phyloP scores from a whole-genome alignment of 1,284 basidiomycete species.

The Sparassis latifolia region DNA sequence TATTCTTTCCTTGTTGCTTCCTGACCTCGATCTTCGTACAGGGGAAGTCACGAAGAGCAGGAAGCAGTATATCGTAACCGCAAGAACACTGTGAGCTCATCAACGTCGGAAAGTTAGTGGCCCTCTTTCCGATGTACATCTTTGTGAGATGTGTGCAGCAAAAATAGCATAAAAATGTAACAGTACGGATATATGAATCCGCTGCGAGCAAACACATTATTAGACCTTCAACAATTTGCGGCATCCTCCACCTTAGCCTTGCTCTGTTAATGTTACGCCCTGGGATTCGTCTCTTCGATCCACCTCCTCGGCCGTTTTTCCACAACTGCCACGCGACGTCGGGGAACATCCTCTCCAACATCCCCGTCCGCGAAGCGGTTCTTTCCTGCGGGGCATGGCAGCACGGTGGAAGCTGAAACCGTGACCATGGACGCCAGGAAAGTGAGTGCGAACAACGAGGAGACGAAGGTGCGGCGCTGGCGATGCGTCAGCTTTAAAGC shows the following conservation, averaged over 20 bases:
- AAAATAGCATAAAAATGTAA: too few species aligned
- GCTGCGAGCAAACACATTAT: too few species aligned
- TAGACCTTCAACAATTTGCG: too few species aligned
- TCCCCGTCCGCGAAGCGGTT: constrained; percentile 50
- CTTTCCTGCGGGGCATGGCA: constrained; percentile 67
- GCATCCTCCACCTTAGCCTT: too few species aligned
- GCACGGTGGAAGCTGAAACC: constrained; percentile 70
- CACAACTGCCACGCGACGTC: constrained; percentile 35
- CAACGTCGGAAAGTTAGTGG: constrained; percentile 10
- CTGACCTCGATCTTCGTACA: constrained; percentile 22
- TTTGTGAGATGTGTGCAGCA: too few species aligned
- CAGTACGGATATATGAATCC: too few species aligned
- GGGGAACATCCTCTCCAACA: constrained; percentile 16
- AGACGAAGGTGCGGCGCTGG: constrained; percentile 66
- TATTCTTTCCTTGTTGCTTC: not conserved
- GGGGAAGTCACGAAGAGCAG: constrained; percentile 58
- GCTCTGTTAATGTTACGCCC: not conserved
- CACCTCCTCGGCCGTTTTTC: constrained; percentile 66
- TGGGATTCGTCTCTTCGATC: constrained; percentile 68
- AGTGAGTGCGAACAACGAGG: constrained; percentile 72
- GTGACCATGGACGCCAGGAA: constrained; percentile 71
- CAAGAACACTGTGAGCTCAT: constrained; percentile 18
- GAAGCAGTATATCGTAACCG: constrained; percentile 43
- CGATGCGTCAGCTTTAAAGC: constrained; percentile 50
- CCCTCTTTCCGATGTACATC: too few species aligned